Base-by-base conservation (phyloP, 768 basidiomycete genomes). In the Leccinum obscurum region DNA sequence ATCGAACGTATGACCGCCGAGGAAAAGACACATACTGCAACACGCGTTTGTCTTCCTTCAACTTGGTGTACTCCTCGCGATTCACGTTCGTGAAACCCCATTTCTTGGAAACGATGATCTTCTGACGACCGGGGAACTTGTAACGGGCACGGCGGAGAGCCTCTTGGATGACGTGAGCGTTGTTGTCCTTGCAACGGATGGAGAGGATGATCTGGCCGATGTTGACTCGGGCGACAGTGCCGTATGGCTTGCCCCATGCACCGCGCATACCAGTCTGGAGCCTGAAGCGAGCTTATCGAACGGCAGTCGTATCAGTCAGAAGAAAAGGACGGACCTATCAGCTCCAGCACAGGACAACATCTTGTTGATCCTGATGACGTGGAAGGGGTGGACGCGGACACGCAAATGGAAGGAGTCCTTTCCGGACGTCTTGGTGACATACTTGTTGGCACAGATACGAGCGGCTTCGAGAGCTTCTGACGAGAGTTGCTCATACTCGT, bases 311-410 rank as follows among this genome's bases (percentile, higher is more conserved):
- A 20, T 28, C 6, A n/a, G 5, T 14, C 24, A 1, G 13, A 3
- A 20, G 15, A 8, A 9, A n/a, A 6, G 7, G 62, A 17, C 59
- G 3, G 22, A 90, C 92, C 93, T 83, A 93, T 99, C 97, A 70
- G 97, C 95, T 68, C 97, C 96, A 69, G 97, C 97, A 76, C 97
- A 98, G 60, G 89, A 92, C 84, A 98, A 91, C 93, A 97, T 98
- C 89, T 99, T 98, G 91, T 98, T 97, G 88, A 97, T 97, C 64
- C 97, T 91, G 80, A 99, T 78, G 70, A 98, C 93, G 76, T 99
- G 97, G 93, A 90, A 97, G 48, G 96, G 97, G 81, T 99, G 96
- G 60, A 92, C 93, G 62, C 95, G 91, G 68, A 99, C 93, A 67
- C 96, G 87, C 77, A 98, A 76, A 76, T 99, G 96, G 95, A 99